Conservation (phyloP, 352 stramenopile species). For the Phytophthora europaea region DNA sequence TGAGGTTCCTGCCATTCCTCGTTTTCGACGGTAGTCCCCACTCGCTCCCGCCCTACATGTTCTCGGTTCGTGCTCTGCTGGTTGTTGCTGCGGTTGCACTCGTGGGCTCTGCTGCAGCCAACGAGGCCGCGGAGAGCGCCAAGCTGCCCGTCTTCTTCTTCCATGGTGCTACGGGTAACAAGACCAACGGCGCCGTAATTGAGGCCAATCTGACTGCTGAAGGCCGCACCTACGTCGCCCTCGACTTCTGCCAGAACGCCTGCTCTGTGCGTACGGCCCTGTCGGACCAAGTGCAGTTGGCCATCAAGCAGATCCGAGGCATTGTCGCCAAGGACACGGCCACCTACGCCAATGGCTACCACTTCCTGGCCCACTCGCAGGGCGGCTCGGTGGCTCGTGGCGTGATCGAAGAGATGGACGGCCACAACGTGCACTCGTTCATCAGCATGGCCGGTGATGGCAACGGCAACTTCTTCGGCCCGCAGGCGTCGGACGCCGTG, state of each 20-base stretch:
- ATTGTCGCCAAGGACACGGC: constrained; percentile 45
- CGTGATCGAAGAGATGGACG: constrained; percentile 67
- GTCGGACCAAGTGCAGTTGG: constrained; percentile 54
- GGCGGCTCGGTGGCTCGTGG: constrained; percentile 56
- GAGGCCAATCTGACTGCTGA: constrained; percentile 55
- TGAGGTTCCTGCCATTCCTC: constrained; percentile 21
- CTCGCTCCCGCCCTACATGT: constrained; percentile 17
- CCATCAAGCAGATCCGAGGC: constrained; percentile 56
- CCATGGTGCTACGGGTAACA: constrained; percentile 54
- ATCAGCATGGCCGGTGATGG: constrained; percentile 49
- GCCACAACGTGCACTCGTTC: constrained; percentile 42
- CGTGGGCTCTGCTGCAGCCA: constrained; percentile 24
- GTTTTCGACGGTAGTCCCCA: constrained; percentile 29
- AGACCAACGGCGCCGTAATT: constrained; percentile 43
- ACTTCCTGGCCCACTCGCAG: constrained; percentile 66
- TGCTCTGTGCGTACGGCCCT: constrained; percentile 52
- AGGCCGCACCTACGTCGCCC: constrained; percentile 47
- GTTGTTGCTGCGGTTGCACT: constrained; percentile 20
- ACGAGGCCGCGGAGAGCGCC: constrained; percentile 20
- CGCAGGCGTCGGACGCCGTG: constrained; percentile 47
- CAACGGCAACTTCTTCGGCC: constrained; percentile 69
- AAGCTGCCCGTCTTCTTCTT: constrained; percentile 67
- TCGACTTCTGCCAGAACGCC: constrained; percentile 55
- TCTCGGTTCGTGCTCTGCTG: constrained; percentile 30
- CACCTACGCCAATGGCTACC: constrained; percentile 58